Percentiles rank a stretch among this genome's conserved stretches.
Evolutionary conservation across 345 rosid genomes (phyloP).

Genomic region (Nephelium lappaceum): DNA sequence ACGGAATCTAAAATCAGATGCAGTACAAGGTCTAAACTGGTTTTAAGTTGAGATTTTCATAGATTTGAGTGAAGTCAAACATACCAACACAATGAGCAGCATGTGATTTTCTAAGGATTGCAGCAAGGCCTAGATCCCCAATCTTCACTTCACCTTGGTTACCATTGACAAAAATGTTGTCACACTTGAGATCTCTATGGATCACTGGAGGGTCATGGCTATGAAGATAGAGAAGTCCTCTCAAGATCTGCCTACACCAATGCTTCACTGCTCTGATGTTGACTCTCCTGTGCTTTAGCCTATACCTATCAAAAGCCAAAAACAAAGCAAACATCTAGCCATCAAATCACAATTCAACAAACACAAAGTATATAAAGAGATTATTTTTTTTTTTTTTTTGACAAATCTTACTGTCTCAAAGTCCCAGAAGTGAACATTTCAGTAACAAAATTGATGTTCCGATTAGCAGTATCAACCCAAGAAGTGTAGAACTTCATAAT

Average conservation of each 20-base stretch:
- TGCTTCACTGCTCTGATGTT: conserved; percentile 88
- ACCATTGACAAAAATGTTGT: conserved; percentile 90
- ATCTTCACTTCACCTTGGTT: conserved; percentile 98
- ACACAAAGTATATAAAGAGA: neutral
- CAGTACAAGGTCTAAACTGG: neutral
- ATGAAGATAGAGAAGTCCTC: conserved; percentile 82
- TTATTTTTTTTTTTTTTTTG: neutral
- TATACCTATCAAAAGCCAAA: conserved; percentile 46
- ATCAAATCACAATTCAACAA: conserved; percentile 5
- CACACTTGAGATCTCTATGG: conserved; percentile 97
- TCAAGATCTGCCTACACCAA: conserved; percentile 95
- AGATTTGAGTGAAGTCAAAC: conserved; percentile 17
- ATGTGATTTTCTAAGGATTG: conserved; percentile 78
- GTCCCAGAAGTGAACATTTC: conserved; percentile 98
- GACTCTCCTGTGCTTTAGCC: conserved; percentile 84
- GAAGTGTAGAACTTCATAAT: conserved; percentile 93
- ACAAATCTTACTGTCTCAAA: conserved; percentile 70
- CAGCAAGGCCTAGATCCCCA: conserved; percentile 98
- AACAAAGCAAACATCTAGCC: conserved; percentile 2
- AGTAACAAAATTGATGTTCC: conserved; percentile 91
- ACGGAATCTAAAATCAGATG: neutral
- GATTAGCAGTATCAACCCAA: conserved; percentile 82
- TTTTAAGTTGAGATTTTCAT: neutral
- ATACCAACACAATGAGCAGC: conserved; percentile 96
- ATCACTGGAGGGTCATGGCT: conserved; percentile 90